These are phyloP conservation scores for Fomes fomentarius DNA, from an alignment of 1,284 basidiomycete species.

Conservation along the genomic window DNA sequence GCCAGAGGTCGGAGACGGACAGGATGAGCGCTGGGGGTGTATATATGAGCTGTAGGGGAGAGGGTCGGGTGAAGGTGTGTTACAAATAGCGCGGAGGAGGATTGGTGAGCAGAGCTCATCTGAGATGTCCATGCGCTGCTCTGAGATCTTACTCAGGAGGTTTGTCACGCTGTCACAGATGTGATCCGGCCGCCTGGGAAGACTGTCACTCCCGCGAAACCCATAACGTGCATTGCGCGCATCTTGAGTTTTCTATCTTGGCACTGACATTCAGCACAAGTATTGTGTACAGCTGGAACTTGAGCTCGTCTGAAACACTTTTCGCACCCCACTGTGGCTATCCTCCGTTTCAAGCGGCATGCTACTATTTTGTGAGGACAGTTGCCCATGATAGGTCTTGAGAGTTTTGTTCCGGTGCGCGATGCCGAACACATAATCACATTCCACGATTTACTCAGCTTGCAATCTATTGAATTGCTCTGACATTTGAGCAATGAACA, in stretches of 20 bases:
- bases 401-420: too few relatives aligned
- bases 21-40: slow-evolving; percentile 19
- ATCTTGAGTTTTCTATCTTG: too few relatives aligned
- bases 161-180: slow-evolving; percentile 12
- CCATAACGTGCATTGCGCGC: too few relatives aligned
- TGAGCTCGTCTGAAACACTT: too few relatives aligned
- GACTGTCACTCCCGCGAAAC: neutral
- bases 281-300: too few relatives aligned
- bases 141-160: slow-evolving; percentile 16
- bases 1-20: slow-evolving; percentile 9
- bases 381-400: too few relatives aligned
- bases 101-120: slow-evolving; percentile 27
- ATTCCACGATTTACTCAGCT: neutral
- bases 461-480: neutral
- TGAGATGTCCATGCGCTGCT: slow-evolving; percentile 20
- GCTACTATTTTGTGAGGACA: too few relatives aligned
- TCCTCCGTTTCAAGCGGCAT: too few relatives aligned
- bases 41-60: slow-evolving; percentile 21
- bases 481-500: too few relatives aligned
- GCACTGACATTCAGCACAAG: too few relatives aligned
- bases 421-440: too few relatives aligned
- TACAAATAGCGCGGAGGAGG: slow-evolving; percentile 26
- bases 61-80: slow-evolving; percentile 11
- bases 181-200: neutral
- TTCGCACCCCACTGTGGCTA: too few relatives aligned